phyloP scores from a whole-genome alignment of 257 asterid species.

The Solanum gandarillasii region DNA sequence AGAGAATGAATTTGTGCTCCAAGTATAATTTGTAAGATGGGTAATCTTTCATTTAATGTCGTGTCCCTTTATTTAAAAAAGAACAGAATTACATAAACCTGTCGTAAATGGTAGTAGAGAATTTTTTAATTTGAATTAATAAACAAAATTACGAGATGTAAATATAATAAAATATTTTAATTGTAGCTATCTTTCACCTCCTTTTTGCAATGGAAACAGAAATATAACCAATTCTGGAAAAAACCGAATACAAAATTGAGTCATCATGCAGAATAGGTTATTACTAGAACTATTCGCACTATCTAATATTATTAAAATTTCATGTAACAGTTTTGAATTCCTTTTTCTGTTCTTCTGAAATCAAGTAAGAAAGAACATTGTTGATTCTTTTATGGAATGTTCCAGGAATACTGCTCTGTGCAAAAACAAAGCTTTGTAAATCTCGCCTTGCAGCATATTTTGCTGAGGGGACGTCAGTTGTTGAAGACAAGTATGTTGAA shows the following conservation, averaged over 20 bases:
- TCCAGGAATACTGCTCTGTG: constrained; percentile 90
- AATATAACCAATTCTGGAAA: neutral
- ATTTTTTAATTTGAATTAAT: neutral
- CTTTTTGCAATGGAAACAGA: neutral
- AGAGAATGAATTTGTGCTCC: neutral
- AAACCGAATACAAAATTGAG: neutral
- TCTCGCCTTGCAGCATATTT: constrained; percentile 77
- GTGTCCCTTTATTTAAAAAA: neutral
- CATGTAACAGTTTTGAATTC: neutral
- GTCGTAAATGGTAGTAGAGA: neutral
- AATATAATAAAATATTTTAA: neutral
- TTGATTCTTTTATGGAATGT: constrained; percentile 7
- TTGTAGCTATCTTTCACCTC: neutral
- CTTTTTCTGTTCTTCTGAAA: neutral
- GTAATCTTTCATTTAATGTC: neutral
- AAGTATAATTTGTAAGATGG: neutral
- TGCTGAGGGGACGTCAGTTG: constrained; percentile 81
- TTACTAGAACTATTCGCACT: neutral
- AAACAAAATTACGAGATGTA: neutral
- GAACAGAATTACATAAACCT: neutral
- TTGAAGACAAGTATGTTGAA: constrained; percentile 37
- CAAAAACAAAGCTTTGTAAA: constrained; percentile 73
- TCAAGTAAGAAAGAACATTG: neutral
- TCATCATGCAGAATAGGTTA: neutral
- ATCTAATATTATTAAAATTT: neutral